Base-by-base conservation (phyloP, 2,329 filamentous ascomycete species). In the Diaporthe sp. region DNA sequence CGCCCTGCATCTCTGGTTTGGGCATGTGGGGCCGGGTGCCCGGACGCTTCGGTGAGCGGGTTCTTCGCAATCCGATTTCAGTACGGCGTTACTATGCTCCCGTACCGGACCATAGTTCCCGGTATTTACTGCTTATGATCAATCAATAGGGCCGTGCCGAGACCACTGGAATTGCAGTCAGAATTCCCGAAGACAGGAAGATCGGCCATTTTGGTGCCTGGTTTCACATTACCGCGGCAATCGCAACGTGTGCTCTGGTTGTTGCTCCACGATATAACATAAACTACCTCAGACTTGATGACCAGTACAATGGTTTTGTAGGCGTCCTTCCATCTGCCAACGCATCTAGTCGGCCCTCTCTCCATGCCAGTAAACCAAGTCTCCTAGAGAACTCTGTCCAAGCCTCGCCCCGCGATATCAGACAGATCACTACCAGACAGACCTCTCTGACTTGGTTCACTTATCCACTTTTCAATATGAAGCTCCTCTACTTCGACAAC, bases 401-500 rank as follows among this genome's bases (percentile, higher is more conserved):
- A 58, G n/a, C 39, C 39, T 42, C 10, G 32, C 55, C 32, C 19
- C 32, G 12, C 32, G 32, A 58, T 12, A 58, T 17, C 32, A 58
- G 55, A n/a, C 55, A 58, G 55, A 58, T 17, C 55, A 42, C 39
- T 30, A 15, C 32, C 17, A n/a, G 55, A 37, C 19, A 58, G 30
- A 35, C 55, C 10, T 58, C 30, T 58, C 22, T 58, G 55, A 58
- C 32, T 58, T 58, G 55, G 55, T 58, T 25, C 30, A 58, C 55
- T 58, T 13, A 7, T 7, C 13, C 2, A 3, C n/a, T 58, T 32
- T 13, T 30, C 73, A 80, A 77, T 65, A 81, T 82, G 78, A 81
- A 80, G 73, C 61, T 87, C 47, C 68, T 81, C n/a, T 87, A 83
- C 77, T 88, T 88, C 78, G 82, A 83, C 76, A 86, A 87, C 73